phyloP scores from a whole-genome alignment of 1,139 yeast species.

The Yamadazyma kanchanaburiensis region DNA sequence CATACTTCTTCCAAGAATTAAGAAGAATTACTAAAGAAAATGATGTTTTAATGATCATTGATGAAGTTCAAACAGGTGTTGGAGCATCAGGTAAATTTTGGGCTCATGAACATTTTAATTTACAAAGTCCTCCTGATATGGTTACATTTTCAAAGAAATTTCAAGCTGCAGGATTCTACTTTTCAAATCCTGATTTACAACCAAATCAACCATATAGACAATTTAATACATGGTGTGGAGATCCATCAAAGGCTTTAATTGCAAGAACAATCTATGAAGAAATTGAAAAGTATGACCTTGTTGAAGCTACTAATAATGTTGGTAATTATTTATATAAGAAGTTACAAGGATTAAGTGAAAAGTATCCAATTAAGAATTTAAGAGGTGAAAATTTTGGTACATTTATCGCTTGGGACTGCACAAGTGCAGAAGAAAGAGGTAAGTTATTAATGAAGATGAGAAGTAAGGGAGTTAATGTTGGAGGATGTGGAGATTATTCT shows the following conservation, averaged over 20 bases:
- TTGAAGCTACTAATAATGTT: constrained; percentile 50
- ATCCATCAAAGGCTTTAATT: constrained; percentile 73
- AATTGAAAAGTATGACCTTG: constrained; percentile 56
- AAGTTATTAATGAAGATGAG: constrained; percentile 56
- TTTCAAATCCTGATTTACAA: constrained; percentile 63
- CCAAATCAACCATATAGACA: constrained; percentile 77
- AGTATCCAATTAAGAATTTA: constrained; percentile 57
- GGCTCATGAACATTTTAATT: constrained; percentile 83
- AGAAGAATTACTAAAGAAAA: constrained; percentile 67
- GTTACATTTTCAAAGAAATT: constrained; percentile 84
- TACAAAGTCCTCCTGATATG: constrained; percentile 72
- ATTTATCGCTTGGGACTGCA: constrained; percentile 74
- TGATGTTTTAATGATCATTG: constrained; percentile 69
- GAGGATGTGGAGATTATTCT: constrained; percentile 75
- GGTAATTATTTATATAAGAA: constrained; percentile 61
- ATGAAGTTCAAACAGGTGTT: constrained; percentile 86
- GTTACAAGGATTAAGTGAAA: constrained; percentile 47
- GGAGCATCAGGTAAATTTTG: constrained; percentile 83
- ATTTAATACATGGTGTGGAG: constrained; percentile 92
- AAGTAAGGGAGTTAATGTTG: constrained; percentile 66
- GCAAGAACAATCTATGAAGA: constrained; percentile 70
- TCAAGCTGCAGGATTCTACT: constrained; percentile 84
- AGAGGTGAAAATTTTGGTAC: constrained; percentile 78
- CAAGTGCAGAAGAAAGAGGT: constrained; percentile 52
- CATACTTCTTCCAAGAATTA: constrained; percentile 72